Evolutionary conservation across 1,139 yeast species (phyloP).

Genomic region (Hyphopichia pseudoburtonii): DNA sequence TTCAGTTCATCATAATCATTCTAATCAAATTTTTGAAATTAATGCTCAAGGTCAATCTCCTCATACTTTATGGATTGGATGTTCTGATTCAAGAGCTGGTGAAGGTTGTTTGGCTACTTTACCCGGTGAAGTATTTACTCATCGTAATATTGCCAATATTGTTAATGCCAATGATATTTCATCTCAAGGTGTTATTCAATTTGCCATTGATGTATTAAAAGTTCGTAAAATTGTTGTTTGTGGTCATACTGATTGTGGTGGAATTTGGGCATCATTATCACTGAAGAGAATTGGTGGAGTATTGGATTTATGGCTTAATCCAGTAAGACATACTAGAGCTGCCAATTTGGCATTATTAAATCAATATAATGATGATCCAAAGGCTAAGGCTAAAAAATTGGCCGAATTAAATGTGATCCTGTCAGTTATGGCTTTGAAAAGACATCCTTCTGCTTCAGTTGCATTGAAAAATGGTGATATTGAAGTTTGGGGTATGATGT

Average conservation of each 20-base stretch:
- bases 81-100: constrained; percentile 90
- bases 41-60: constrained; percentile 90
- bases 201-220: constrained; percentile 84
- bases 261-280: constrained; percentile 82
- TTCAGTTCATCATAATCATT: constrained; percentile 56
- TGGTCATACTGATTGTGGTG: constrained; percentile 99
- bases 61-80: constrained; percentile 93
- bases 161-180: constrained; percentile 72
- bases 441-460: constrained; percentile 72
- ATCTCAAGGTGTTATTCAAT: constrained; percentile 81
- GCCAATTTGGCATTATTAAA: constrained; percentile 51
- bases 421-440: constrained; percentile 55
- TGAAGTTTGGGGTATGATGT: constrained; percentile 85
- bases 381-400: constrained; percentile 60
- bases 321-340: constrained; percentile 70
- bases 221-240: constrained; percentile 84
- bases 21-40: constrained; percentile 59
- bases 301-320: constrained; percentile 75
- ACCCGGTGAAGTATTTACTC: constrained; percentile 95
- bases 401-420: constrained; percentile 78
- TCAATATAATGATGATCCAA: constrained; percentile 44
- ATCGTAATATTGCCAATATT: constrained; percentile 87
- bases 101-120: constrained; percentile 75
- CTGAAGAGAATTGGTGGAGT: constrained; percentile 71
- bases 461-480: constrained; percentile 74